Percentiles rank a stretch among this genome's conserved stretches.
These are phyloP conservation scores for Peronospora farinosa DNA, from an alignment of 352 stramenopile genomes.

Conservation along the genomic window DNA sequence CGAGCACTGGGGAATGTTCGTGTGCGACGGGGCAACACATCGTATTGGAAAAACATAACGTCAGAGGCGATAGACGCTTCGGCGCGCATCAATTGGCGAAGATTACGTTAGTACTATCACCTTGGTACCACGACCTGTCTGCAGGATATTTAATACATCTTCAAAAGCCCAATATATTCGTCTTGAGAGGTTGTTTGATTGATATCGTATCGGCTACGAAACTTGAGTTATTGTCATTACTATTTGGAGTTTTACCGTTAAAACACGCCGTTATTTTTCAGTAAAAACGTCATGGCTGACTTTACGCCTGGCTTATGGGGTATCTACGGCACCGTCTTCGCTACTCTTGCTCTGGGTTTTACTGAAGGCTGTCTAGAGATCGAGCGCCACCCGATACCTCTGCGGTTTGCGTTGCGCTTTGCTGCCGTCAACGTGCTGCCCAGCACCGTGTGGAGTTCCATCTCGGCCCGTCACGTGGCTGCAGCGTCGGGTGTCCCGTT, in stretches of 20 bases:
- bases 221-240: too few species aligned
- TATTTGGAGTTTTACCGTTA: neutral
- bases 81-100: too few species aligned
- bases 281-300: constrained; percentile 2
- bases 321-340: constrained; percentile 1
- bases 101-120: too few species aligned
- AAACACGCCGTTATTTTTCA: too few species aligned
- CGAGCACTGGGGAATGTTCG: neutral
- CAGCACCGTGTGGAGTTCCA: constrained; percentile 55
- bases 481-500: constrained; percentile 28
- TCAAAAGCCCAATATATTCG: too few species aligned
- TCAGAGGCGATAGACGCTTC: neutral
- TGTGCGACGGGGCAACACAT: constrained; percentile 1
- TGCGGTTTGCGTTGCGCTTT: constrained; percentile 57
- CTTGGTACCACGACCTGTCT: neutral
- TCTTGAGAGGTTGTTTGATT: too few species aligned
- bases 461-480: constrained; percentile 42
- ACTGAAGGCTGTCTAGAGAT: constrained; percentile 55
- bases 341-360: constrained; percentile 52
- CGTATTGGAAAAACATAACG: constrained; percentile 4
- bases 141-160: neutral
- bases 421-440: constrained; percentile 54
- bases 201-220: too few species aligned
- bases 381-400: constrained; percentile 50
- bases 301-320: constrained; percentile 5